Conservation (phyloP, 106 monocot genomes). For the Acorus calamus region DNA sequence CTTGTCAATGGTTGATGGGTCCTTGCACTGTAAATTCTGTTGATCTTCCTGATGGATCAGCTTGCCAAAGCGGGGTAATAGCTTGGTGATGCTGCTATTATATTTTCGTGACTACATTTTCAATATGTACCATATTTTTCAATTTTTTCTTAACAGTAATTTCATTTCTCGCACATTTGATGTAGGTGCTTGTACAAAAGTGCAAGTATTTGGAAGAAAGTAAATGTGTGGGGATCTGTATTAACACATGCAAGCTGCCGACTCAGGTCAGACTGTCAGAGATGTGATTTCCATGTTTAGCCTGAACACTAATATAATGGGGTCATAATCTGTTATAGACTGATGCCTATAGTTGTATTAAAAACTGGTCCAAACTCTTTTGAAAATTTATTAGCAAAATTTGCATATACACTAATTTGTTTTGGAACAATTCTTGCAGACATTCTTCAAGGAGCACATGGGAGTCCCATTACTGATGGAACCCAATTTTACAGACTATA, state of each 20-base stretch:
- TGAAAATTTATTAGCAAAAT: too few relatives aligned
- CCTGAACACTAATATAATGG: too few relatives aligned
- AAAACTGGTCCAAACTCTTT: too few relatives aligned
- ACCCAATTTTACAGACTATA: slow-evolving; percentile 86
- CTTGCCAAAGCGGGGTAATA: slow-evolving; percentile 72
- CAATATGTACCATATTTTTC: not conserved
- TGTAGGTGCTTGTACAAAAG: slow-evolving; percentile 78
- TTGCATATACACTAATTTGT: not conserved
- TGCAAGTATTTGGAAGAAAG: slow-evolving; percentile 95
- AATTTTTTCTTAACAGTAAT: not conserved
- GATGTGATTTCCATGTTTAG: too few relatives aligned
- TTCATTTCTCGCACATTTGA: slow-evolving; percentile 4
- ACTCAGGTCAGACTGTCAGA: slow-evolving; percentile 48
- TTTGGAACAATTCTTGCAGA: slow-evolving; percentile 19
- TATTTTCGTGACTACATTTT: not conserved
- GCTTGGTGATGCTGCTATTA: not conserved
- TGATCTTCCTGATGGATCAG: slow-evolving; percentile 71
- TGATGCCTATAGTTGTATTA: too few relatives aligned
- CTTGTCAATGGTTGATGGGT: slow-evolving; percentile 97
- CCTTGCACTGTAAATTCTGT: slow-evolving; percentile 70
- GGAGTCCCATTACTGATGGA: slow-evolving; percentile 93
- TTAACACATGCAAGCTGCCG: slow-evolving; percentile 88
- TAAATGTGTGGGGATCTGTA: slow-evolving; percentile 86
- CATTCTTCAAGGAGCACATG: slow-evolving; percentile 84
- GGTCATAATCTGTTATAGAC: too few relatives aligned